Percentiles rank a stretch among this genome's conserved stretches.
These are phyloP conservation scores for Pugionium dolabratum DNA, from an alignment of 345 rosid genomes.

Conservation along the genomic window DNA sequence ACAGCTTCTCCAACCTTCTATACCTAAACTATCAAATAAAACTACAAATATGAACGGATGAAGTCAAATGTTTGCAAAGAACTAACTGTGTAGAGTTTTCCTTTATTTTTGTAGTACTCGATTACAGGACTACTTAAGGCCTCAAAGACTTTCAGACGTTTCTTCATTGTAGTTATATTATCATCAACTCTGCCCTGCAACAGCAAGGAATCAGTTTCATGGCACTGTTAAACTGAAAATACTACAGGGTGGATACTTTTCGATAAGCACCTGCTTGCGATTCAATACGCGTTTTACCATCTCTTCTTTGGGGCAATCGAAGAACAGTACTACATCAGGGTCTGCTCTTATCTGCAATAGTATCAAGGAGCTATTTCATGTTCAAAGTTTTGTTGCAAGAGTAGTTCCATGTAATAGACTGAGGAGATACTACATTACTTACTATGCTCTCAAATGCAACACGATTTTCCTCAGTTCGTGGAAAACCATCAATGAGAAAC, in stretches of 20 bases:
- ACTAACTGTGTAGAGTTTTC: constrained; percentile 68
- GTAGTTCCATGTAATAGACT: neutral
- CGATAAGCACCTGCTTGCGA: constrained; percentile 65
- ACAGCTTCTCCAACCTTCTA: neutral
- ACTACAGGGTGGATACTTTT: neutral
- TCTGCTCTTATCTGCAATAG: constrained; percentile 55
- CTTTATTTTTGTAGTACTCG: constrained; percentile 67
- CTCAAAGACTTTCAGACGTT: constrained; percentile 60
- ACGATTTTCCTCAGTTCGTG: constrained; percentile 82
- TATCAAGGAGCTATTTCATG: constrained; percentile 12
- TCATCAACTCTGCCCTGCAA: constrained; percentile 83
- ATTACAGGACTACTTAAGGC: constrained; percentile 74
- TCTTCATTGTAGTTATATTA: constrained; percentile 62
- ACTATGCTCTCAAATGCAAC: constrained; percentile 69
- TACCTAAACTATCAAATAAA: too few species aligned
- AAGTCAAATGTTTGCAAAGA: constrained; percentile 6
- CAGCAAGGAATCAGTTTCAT: constrained; percentile 16
- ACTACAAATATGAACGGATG: too few species aligned
- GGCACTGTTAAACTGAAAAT: neutral
- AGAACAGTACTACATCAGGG: constrained; percentile 67
- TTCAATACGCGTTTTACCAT: constrained; percentile 71
- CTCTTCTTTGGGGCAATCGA: constrained; percentile 74
- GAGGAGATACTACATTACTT: constrained; percentile 36
- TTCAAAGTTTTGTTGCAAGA: neutral
- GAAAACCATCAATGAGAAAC: constrained; percentile 89